phyloP scores from a whole-genome alignment of 169 alveolate species.

The Cryptosporidium baileyi region DNA sequence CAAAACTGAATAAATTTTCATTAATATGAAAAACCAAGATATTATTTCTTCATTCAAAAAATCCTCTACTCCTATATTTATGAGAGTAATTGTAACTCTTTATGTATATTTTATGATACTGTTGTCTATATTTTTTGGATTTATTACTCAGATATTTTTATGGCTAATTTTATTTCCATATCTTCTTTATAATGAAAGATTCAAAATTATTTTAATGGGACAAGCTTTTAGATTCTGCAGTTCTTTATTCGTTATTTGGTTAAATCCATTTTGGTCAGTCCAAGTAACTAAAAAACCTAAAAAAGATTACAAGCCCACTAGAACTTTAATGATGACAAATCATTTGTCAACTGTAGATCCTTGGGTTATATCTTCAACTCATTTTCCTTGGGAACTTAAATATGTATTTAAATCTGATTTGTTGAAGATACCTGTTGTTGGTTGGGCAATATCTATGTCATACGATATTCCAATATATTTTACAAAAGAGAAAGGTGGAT shows the following conservation, averaged over 20 bases:
- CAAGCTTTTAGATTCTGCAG: constrained; percentile 39
- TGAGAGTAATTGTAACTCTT: constrained; percentile 28
- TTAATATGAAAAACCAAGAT: not conserved
- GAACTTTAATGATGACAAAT: constrained; percentile 74
- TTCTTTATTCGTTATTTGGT: constrained; percentile 47
- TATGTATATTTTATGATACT: constrained; percentile 25
- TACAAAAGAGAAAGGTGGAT: constrained; percentile 79
- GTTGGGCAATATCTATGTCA: constrained; percentile 71
- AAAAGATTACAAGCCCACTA: constrained; percentile 66
- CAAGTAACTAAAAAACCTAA: constrained; percentile 50
- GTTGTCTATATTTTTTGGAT: constrained; percentile 14
- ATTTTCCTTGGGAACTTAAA: constrained; percentile 72
- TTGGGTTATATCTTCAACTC: constrained; percentile 74
- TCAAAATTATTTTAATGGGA: constrained; percentile 49
- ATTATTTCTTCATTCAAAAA: not conserved
- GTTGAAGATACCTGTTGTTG: constrained; percentile 76
- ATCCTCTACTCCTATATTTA: constrained; percentile 14
- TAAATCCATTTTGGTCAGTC: constrained; percentile 78
- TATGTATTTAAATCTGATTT: constrained; percentile 77
- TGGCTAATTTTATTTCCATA: constrained; percentile 56
- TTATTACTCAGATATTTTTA: constrained; percentile 11
- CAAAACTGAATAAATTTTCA: too few relatives aligned
- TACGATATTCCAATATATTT: constrained; percentile 74
- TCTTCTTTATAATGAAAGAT: constrained; percentile 22
- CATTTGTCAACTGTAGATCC: constrained; percentile 78